Evolutionary conservation across 2,329 filamentous ascomycete genomes (phyloP).

Genomic region (Didymella arachidicola): DNA sequence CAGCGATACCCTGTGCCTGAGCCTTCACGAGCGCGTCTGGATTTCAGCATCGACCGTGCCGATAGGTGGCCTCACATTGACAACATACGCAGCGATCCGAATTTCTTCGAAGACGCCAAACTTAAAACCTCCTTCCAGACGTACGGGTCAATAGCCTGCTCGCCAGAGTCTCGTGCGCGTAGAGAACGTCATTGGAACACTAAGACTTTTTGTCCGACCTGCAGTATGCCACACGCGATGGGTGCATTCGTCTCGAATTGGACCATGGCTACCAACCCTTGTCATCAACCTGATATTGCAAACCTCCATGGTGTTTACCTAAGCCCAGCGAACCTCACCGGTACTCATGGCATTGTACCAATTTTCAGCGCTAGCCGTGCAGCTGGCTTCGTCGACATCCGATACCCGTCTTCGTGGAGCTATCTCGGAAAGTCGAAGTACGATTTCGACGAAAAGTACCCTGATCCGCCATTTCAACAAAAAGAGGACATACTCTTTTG

Average conservation of each 20-base stretch:
- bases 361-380: constrained; percentile 80
- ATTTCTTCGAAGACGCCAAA: constrained; percentile 45
- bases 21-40: constrained; percentile 31
- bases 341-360: constrained; percentile 71
- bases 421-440: constrained; percentile 66
- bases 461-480: constrained; percentile 64
- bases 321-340: constrained; percentile 67
- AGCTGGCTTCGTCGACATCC: constrained; percentile 76
- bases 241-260: constrained; percentile 73
- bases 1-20: constrained; percentile 35
- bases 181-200: constrained; percentile 69
- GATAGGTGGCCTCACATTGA: constrained; percentile 48
- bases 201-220: constrained; percentile 69
- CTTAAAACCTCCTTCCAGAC: constrained; percentile 52
- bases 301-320: constrained; percentile 78
- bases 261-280: constrained; percentile 70
- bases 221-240: constrained; percentile 69
- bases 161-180: constrained; percentile 67
- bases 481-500: constrained; percentile 75
- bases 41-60: constrained; percentile 51
- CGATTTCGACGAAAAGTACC: constrained; percentile 58
- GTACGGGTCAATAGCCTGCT: constrained; percentile 63
- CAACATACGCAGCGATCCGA: constrained; percentile 36
- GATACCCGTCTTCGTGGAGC: constrained; percentile 73
- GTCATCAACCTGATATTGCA: constrained; percentile 78